A percentile compares a stretch with the other conserved stretches of the same genome.
phyloP scores from a whole-genome alignment of 2,329 filamentous ascomycete species.

The Aspergillus hiratsukae region DNA sequence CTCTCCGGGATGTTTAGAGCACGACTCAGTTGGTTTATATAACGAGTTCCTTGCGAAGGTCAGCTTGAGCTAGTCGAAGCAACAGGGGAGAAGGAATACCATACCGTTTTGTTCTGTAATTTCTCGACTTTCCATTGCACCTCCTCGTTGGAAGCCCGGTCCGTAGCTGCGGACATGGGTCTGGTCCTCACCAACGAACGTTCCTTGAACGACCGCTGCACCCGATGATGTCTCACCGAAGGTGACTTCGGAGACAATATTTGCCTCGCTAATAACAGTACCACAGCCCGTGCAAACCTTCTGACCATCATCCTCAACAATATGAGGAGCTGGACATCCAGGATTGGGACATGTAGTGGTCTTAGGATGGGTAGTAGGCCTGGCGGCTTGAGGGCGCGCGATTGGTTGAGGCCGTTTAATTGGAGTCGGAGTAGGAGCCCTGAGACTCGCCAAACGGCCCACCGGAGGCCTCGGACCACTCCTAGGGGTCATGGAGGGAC shows the following conservation, averaged over 20 bases:
- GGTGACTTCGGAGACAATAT: constrained; percentile 86
- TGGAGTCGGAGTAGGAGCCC: constrained; percentile 32
- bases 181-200: constrained; percentile 79
- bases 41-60: constrained; percentile 33
- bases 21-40: constrained; percentile 40
- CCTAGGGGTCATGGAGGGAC: constrained; percentile 27
- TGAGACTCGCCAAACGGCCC: constrained; percentile 38
- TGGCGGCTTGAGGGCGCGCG: constrained; percentile 25
- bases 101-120: constrained; percentile 43
- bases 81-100: neutral
- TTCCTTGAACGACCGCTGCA: constrained; percentile 85
- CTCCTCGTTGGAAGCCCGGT: constrained; percentile 43
- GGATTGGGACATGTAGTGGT: constrained; percentile 43
- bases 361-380: constrained; percentile 34
- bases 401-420: constrained; percentile 35
- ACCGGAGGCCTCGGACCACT: constrained; percentile 23
- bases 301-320: constrained; percentile 44
- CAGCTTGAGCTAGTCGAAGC: neutral
- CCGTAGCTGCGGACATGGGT: constrained; percentile 65
- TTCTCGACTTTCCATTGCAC: constrained; percentile 48
- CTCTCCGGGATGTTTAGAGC: constrained; percentile 50
- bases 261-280: constrained; percentile 75
- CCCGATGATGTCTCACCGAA: constrained; percentile 86
- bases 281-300: constrained; percentile 76
- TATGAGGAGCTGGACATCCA: constrained; percentile 42